These are phyloP conservation scores for Corinectria fuckeliana DNA, from an alignment of 2,329 filamentous ascomycete genomes.

Conservation along the genomic window DNA sequence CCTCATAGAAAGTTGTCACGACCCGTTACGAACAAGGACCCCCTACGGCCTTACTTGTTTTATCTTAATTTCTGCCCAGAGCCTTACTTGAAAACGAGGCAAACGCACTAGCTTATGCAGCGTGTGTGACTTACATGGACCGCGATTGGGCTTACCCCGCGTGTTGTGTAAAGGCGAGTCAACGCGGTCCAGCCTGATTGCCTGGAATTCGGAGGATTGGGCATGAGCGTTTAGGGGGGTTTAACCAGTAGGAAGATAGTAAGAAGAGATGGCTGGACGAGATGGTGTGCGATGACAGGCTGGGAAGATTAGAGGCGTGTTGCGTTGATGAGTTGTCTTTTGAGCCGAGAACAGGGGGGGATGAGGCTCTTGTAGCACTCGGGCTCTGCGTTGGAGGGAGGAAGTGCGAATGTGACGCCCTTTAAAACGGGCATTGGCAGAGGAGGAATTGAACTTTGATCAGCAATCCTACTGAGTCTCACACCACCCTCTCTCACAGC, in stretches of 20 bases:
- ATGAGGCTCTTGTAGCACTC: conserved; percentile 36
- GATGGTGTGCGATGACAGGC: conserved; percentile 22
- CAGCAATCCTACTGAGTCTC: conserved; percentile 2
- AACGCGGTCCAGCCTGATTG: conserved; percentile 32
- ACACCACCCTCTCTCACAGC: neutral
- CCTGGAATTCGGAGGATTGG: conserved; percentile 28
- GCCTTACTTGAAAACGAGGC: conserved; percentile 18
- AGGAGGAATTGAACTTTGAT: conserved; percentile 22
- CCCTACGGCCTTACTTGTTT: conserved; percentile 9
- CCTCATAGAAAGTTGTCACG: conserved; percentile 2
- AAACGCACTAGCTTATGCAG: conserved; percentile 21
- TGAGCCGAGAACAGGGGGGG: conserved; percentile 21
- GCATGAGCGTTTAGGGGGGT: conserved; percentile 7
- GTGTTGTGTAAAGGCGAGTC: conserved; percentile 27
- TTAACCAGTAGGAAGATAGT: conserved; percentile 28
- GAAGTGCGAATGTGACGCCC: conserved; percentile 17
- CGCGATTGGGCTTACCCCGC: conserved; percentile 37
- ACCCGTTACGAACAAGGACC: neutral
- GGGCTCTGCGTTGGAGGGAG: neutral
- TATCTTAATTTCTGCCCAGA: neutral
- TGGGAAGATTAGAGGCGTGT: conserved; percentile 23
- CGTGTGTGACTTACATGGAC: conserved; percentile 10
- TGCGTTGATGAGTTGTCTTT: conserved; percentile 39
- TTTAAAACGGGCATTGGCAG: conserved; percentile 32
- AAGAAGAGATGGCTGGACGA: conserved; percentile 14